A percentile compares a stretch with the other conserved stretches of the same genome.
Evolutionary conservation across 768 basidiomycete species (phyloP).

Genomic region (Hygrophorus russula): DNA sequence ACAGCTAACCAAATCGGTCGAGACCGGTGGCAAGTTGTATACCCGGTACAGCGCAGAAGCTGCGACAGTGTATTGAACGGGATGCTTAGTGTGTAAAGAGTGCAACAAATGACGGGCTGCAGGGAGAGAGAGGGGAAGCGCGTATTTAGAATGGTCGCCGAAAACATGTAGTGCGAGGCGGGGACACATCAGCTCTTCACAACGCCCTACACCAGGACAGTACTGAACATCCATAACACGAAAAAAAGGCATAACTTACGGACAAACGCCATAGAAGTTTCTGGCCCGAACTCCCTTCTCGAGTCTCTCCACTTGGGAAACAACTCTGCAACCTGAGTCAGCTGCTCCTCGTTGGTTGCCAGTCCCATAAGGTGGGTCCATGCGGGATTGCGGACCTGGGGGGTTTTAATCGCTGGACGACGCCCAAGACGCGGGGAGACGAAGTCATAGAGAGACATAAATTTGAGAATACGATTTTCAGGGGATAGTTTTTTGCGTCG

Average conservation of each 20-base stretch:
- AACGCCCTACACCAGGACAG: constrained; percentile 35
- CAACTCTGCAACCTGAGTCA: constrained; percentile 31
- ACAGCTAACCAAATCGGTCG: constrained; percentile 44
- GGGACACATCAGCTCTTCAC: constrained; percentile 44
- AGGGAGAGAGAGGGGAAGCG: constrained; percentile 35
- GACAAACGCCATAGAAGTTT: constrained; percentile 37
- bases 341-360: constrained; percentile 36
- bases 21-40: constrained; percentile 42
- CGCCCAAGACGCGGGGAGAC: constrained; percentile 27
- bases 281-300: constrained; percentile 24
- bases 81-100: constrained; percentile 34
- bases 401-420: constrained; percentile 20
- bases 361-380: constrained; percentile 44
- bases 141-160: constrained; percentile 51
- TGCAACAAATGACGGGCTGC: constrained; percentile 50
- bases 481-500: constrained; percentile 15
- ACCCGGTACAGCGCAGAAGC: constrained; percentile 42
- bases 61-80: constrained; percentile 36
- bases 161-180: constrained; percentile 49
- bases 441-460: constrained; percentile 24
- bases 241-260: constrained; percentile 28
- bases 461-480: constrained; percentile 19
- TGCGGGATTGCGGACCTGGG: constrained; percentile 29
- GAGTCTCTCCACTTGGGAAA: constrained; percentile 41
- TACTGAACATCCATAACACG: not conserved